Conservation (phyloP, 192 early-diverging fungal genomes). For the Spinellus fusiger region DNA sequence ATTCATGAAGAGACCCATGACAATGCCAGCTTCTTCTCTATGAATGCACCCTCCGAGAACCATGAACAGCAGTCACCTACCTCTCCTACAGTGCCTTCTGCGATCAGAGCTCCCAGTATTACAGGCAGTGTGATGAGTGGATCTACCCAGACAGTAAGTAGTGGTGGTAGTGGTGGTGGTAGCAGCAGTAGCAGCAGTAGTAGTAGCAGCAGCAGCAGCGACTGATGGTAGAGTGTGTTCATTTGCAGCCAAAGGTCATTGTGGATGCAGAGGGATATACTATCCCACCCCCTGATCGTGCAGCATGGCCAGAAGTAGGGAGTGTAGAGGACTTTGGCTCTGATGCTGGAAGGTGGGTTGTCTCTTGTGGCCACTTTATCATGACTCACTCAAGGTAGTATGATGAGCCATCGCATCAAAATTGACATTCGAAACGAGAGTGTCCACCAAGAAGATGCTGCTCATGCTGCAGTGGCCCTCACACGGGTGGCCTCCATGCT, state of each 20-base stretch:
- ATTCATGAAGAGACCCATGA: not conserved
- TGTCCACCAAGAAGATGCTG: constrained; percentile 19
- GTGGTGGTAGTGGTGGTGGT: no score
- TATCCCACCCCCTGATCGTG: constrained; percentile 43
- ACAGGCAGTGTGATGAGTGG: constrained; percentile 8
- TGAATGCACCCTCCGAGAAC: not conserved
- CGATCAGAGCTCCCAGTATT: constrained; percentile 10
- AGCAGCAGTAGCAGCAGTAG: no score
- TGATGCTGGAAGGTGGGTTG: not conserved
- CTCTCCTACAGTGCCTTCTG: not conserved
- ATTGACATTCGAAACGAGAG: constrained; percentile 37
- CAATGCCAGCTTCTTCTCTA: not conserved
- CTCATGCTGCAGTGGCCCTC: constrained; percentile 22
- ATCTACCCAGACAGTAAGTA: no score
- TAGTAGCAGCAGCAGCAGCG: not conserved
- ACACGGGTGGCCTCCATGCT: constrained; percentile 28
- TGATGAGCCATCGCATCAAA: constrained; percentile 22
- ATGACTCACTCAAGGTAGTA: constrained; percentile 4
- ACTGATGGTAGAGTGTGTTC: not conserved
- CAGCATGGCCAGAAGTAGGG: constrained; percentile 25
- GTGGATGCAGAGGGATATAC: constrained; percentile 49
- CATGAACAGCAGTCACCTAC: constrained; percentile 1
- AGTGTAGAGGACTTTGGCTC: constrained; percentile 13
- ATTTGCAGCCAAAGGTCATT: constrained; percentile 24
- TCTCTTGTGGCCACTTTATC: not conserved